Conservation (phyloP, 306 rosid genomes). For the Hylodesmum podocarpum region DNA sequence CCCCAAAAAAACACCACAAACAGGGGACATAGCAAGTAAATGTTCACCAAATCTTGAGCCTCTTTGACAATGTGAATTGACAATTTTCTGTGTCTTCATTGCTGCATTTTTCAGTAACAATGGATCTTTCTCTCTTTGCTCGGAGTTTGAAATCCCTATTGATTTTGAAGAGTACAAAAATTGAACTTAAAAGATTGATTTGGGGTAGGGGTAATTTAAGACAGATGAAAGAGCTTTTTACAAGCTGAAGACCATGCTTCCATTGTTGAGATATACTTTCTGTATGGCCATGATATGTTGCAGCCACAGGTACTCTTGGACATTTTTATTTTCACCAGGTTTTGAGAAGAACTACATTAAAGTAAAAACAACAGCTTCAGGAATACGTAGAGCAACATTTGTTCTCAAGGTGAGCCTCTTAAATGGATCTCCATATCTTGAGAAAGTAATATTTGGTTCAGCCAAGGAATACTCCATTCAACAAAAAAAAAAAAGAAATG, state of each 20-base stretch:
- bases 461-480: too few species aligned
- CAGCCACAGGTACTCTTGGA: conserved; percentile 1
- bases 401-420: too few species aligned
- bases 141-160: too few species aligned
- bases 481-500: too few species aligned
- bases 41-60: neutral
- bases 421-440: too few species aligned
- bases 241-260: too few species aligned
- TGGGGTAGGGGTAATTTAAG: conserved; percentile 22
- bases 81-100: conserved; percentile 17
- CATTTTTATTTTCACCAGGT: conserved; percentile 7
- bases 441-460: too few species aligned
- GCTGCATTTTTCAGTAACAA: conserved; percentile 18
- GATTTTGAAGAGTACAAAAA: conserved; percentile 13
- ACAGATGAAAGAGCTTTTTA: too few species aligned
- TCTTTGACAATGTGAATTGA: conserved; percentile 28
- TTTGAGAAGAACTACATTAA: conserved; percentile 19
- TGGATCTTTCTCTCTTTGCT: too few species aligned
- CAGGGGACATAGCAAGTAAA: conserved; percentile 31
- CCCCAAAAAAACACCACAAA: conserved; percentile 49
- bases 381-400: conserved; percentile 19
- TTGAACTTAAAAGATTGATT: neutral
- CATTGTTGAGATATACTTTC: conserved; percentile 27
- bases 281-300: conserved; percentile 14
- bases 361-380: conserved; percentile 14